These are phyloP conservation scores for Metahyphopichia silvanorum DNA, from an alignment of 805 yeast species.

Conservation along the genomic window DNA sequence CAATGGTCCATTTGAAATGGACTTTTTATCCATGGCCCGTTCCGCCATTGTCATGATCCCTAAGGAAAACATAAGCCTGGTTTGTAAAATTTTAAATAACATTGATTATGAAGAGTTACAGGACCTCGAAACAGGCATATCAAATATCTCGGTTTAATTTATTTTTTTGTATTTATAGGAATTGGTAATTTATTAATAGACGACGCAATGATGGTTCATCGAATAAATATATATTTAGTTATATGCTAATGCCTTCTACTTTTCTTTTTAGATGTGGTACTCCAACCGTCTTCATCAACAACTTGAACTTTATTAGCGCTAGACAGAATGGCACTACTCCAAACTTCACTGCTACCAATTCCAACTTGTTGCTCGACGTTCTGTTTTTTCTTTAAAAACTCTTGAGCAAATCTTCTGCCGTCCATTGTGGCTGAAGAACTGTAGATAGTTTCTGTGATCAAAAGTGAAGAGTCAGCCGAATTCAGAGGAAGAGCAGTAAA, in stretches of 20 bases:
- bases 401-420: constrained; percentile 90
- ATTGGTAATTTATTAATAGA: neutral
- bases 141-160: no score
- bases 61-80: constrained; percentile 40
- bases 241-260: constrained; percentile 32
- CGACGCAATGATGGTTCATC: neutral
- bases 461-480: constrained; percentile 69
- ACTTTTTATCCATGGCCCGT: constrained; percentile 58
- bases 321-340: constrained; percentile 67
- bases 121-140: neutral
- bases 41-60: constrained; percentile 61
- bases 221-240: no score
- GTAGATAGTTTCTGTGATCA: constrained; percentile 89
- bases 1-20: constrained; percentile 45
- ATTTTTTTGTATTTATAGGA: constrained; percentile 1
- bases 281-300: constrained; percentile 48
- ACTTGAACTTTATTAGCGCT: constrained; percentile 35
- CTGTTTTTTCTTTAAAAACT: constrained; percentile 75
- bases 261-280: constrained; percentile 37
- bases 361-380: constrained; percentile 59
- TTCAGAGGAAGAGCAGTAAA: constrained; percentile 73
- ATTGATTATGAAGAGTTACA: constrained; percentile 1
- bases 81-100: constrained; percentile 19
- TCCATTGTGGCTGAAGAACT: constrained; percentile 88
- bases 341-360: constrained; percentile 42